These are phyloP conservation scores for Aschersonia sp. DNA, from an alignment of 2,329 filamentous ascomycete species.

Conservation along the genomic window DNA sequence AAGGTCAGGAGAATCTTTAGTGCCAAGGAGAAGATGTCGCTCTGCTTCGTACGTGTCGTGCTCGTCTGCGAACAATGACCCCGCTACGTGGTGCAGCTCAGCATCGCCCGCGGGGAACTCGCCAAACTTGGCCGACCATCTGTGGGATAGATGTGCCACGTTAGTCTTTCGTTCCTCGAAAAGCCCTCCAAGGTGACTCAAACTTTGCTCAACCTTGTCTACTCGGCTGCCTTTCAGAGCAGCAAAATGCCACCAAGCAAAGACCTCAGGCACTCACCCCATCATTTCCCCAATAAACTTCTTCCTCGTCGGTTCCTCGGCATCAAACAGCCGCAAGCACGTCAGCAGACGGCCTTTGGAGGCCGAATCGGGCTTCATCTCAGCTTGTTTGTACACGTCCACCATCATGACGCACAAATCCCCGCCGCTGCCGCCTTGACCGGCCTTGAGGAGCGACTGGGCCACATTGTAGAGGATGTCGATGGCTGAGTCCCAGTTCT, in stretches of 20 bases:
- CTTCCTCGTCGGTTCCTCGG: slow-evolving; percentile 81
- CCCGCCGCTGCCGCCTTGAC: slow-evolving; percentile 86
- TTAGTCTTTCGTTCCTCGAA: too few species aligned
- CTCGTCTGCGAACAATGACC: slow-evolving; percentile 81
- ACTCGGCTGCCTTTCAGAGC: background rate
- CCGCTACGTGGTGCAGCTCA: slow-evolving; percentile 85
- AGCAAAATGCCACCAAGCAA: too few species aligned
- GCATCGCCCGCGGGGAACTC: slow-evolving; percentile 85
- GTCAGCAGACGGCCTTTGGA: slow-evolving; percentile 65
- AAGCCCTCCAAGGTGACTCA: too few species aligned
- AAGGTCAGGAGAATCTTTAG: slow-evolving; percentile 70
- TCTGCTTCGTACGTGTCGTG: slow-evolving; percentile 90
- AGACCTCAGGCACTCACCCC: slow-evolving; percentile 33
- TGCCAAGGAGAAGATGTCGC: slow-evolving; percentile 76
- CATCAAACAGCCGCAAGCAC: slow-evolving; percentile 65
- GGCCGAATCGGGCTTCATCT: slow-evolving; percentile 59
- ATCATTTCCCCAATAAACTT: slow-evolving; percentile 82
- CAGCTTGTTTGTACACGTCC: slow-evolving; percentile 82
- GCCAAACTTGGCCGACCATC: slow-evolving; percentile 74
- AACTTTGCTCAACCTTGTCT: too few species aligned
- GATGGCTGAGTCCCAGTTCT: slow-evolving; percentile 73
- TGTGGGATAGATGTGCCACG: slow-evolving; percentile 4
- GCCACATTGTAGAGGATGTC: slow-evolving; percentile 79
- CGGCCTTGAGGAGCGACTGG: slow-evolving; percentile 72
- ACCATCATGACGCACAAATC: slow-evolving; percentile 79